Percentiles rank a stretch among this genome's conserved stretches.
Conservation (phyloP, 1,139 yeast genomes). For the Spencermartinsiella ligniputridi region DNA sequence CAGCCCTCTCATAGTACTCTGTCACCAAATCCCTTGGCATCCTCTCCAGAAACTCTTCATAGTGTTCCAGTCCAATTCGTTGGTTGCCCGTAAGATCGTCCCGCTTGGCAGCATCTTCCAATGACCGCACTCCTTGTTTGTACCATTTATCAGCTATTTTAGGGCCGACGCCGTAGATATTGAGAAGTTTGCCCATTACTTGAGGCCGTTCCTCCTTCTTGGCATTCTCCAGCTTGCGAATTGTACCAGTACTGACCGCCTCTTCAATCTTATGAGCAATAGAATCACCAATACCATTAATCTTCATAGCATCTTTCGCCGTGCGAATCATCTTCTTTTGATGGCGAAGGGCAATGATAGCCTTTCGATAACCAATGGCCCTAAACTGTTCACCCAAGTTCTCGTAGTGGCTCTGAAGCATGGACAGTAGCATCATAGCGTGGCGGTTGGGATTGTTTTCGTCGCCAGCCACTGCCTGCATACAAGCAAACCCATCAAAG, state of each 20-base stretch:
- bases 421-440: conserved; percentile 36
- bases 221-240: conserved; percentile 36
- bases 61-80: conserved; percentile 45
- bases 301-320: conserved; percentile 39
- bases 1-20: conserved; percentile 39
- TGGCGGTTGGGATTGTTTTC: conserved; percentile 33
- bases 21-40: conserved; percentile 49
- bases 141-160: conserved; percentile 44
- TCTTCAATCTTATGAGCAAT: conserved; percentile 49
- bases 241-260: conserved; percentile 39
- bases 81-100: conserved; percentile 39
- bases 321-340: conserved; percentile 34
- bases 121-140: conserved; percentile 37
- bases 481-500: conserved; percentile 8
- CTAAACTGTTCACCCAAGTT: conserved; percentile 42
- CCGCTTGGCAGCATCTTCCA: conserved; percentile 39
- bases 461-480: conserved; percentile 1
- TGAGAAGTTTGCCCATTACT: conserved; percentile 38
- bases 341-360: conserved; percentile 38
- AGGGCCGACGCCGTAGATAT: conserved; percentile 54
- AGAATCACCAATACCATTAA: conserved; percentile 44
- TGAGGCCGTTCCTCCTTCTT: conserved; percentile 27
- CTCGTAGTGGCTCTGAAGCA: conserved; percentile 39
- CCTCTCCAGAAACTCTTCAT: conserved; percentile 46
- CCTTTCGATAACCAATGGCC: conserved; percentile 45